Base-by-base conservation (phyloP, 768 basidiomycete species). In the Lactarius sanguifluus region DNA sequence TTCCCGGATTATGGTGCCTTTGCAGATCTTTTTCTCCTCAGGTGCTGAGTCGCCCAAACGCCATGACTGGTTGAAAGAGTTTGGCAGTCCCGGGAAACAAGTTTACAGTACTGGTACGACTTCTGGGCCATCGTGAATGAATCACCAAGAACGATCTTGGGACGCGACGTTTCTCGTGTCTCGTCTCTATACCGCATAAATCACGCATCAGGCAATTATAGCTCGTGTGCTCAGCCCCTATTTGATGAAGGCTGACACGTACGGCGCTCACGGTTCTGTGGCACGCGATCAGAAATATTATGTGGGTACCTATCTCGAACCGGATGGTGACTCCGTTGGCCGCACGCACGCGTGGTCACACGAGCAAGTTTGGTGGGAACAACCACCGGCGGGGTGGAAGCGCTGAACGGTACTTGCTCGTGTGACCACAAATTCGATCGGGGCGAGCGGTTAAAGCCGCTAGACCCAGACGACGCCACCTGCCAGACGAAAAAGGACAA, bases 151-250 rank as follows among this genome's bases (percentile, higher is more conserved):
- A 52, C 2, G 1, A 7, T 25, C 50, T 23, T 25, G 15, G 50
- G 50, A 52, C 5, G 23, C 50, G 3, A 50, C 0, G n/a, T n/a
- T 47, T 16, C 45, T 9, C 47, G 47, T 50, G 18, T 23, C 47
- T 23, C 16, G 47, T 47, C n/a, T 23, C 47, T 15, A 50, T 50
- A 50, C n/a, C n/a, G 50, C 50, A 52, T 52, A 52, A 52, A 52
- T 7, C 50, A 28, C 50, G 50, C 50, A 25, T 52, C 50, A 28
- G 23, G 50, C 50, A 25, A 52, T 25, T 52, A 52, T 28, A 12
- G 50, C 50, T 25, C 50, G 47, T 50, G 47, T 52, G 15, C 50
- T 13, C 50, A 25, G 25, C 13, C 25, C n/a, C 9, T 13, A 50
- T 50, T 23, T 13, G 16, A 16, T 18, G 41, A 18, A 41, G 41